Evolutionary conservation across 352 stramenopile species (phyloP), one percentile per base, ranked within the genome.

Genomic region (Vaucheria bursata): DNA sequence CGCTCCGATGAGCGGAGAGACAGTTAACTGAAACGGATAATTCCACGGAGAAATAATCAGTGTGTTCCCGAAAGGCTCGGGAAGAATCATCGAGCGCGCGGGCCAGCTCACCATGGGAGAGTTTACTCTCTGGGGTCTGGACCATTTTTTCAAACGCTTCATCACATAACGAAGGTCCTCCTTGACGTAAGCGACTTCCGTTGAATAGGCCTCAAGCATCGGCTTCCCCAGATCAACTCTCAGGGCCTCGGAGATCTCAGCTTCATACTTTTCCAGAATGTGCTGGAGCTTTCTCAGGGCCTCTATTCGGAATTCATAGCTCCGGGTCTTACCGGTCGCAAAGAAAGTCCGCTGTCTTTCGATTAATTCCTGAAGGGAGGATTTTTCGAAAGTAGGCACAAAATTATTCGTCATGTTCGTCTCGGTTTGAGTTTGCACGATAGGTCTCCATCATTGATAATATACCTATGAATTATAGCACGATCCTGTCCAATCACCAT

Each of bases 1-100:
- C 8, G 88, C 89, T 29, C 68, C 79, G 89, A 92, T 39, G 18
- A 96, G 82, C 29, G 90, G 89, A 79, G 85, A 88, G 18, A 97
- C 70, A 7, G 88, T 33, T 66, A 97, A 81, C 18, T 88, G 83
- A 12, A 96, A 73, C 0, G 93, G 93, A 79, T 95, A 97, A 82
- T 97, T 97, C 89, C 91, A 97, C 74, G 92, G 91, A 45, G 88
- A 85, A 5, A 97, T 92, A 82, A 97, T 80, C 40, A 92, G 92
- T 12, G 92, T 88, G 8, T 95, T 90, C 37, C 92, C 92, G 50
- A 74, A 81, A 0, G 81, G 81, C 67, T 86, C 74, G 33, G 2
- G 53, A 31, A 68, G 31, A 31, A 68, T 34, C 2, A 7, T 7
- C 53, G 31, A 68, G 8, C 53, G 18, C 25, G 18, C 25, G 12